A percentile compares a stretch with the other conserved stretches of the same genome.
Conservation (phyloP, 176 grass and related monocot genomes). For the Raddia guianensis region DNA sequence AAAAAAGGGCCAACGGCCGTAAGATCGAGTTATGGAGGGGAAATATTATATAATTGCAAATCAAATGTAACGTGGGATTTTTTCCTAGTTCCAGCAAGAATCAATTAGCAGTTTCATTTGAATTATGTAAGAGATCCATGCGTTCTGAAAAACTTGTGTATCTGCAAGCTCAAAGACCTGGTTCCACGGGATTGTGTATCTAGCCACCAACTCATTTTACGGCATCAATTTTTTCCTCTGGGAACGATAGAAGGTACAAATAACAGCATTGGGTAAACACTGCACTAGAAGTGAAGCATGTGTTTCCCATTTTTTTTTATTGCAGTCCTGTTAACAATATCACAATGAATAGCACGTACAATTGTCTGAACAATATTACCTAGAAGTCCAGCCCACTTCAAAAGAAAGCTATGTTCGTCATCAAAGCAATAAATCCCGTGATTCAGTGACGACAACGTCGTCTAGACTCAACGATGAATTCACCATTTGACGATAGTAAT, state of each 20-base stretch:
- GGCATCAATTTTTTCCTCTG: neutral
- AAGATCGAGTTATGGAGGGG: no score
- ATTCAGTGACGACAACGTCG: neutral
- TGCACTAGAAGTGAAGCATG: neutral
- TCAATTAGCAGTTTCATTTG: neutral
- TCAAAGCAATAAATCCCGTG: neutral
- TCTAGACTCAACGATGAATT: neutral
- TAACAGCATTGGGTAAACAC: neutral
- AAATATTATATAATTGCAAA: no score
- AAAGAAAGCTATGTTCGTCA: neutral
- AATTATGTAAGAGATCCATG: neutral
- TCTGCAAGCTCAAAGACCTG: neutral
- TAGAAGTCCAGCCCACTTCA: neutral
- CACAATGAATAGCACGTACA: conserved; percentile 7
- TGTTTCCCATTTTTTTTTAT: neutral
- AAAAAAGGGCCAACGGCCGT: no score
- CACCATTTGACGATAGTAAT: neutral
- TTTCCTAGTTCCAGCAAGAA: neutral
- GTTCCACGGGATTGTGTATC: neutral
- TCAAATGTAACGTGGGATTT: no score
- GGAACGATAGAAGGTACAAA: neutral
- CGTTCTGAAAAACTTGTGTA: neutral
- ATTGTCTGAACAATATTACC: neutral
- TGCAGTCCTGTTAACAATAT: neutral
- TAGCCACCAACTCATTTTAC: neutral